Conservation (phyloP, 495 filamentous ascomycete species). For the Aspergillus incahuasiensis region DNA sequence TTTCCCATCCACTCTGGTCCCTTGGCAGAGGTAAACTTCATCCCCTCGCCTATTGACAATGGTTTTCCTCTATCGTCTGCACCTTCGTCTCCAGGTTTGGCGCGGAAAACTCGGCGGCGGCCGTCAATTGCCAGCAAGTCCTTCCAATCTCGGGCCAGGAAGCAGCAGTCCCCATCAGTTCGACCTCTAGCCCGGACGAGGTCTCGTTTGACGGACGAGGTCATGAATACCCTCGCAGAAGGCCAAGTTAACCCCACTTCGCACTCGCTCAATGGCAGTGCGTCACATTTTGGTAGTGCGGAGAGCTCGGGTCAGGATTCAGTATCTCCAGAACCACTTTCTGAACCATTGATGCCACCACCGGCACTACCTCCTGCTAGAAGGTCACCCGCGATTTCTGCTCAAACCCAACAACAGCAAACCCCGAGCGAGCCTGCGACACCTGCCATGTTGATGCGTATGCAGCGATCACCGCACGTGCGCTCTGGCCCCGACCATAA, state of each 20-base stretch:
- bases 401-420: conserved; percentile 29
- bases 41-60: conserved; percentile 48
- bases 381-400: conserved; percentile 51
- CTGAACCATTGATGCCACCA: conserved; percentile 68
- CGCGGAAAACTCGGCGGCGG: conserved; percentile 37
- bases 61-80: conserved; percentile 32
- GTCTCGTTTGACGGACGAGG: conserved; percentile 50
- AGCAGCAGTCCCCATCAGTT: conserved; percentile 80
- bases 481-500: conserved; percentile 22
- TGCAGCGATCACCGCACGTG: conserved; percentile 42
- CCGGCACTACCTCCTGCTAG: conserved; percentile 53
- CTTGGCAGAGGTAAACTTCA: conserved; percentile 37
- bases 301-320: conserved; percentile 64
- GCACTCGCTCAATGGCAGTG: conserved; percentile 32
- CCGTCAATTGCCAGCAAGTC: conserved; percentile 36
- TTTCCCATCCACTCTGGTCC: conserved; percentile 34
- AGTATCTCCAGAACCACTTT: conserved; percentile 65
- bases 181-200: conserved; percentile 68
- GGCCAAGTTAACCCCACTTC: conserved; percentile 28
- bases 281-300: conserved; percentile 41
- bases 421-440: conserved; percentile 58
- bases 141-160: conserved; percentile 43
- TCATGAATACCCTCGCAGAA: conserved; percentile 31
- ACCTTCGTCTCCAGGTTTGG: conserved; percentile 20
- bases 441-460: conserved; percentile 80